phyloP scores from a whole-genome alignment of 2,329 filamentous ascomycete genomes.

The Thielaviopsis euricoi region DNA sequence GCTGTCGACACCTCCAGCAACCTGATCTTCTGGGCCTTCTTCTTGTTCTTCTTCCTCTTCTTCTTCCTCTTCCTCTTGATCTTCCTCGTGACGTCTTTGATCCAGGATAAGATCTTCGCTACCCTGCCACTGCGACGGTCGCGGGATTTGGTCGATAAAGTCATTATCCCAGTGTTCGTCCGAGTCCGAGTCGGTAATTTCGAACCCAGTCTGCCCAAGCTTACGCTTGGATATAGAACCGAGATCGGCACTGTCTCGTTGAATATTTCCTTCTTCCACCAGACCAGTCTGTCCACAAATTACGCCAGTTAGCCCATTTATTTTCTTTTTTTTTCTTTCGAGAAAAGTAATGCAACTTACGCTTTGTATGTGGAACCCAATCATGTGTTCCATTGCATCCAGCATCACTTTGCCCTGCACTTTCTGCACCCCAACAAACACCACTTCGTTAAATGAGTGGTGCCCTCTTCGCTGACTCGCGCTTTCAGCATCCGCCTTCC shows the following conservation, averaged over 20 bases:
- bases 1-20: no score
- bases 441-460: constrained; percentile 5
- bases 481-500: constrained; percentile 17
- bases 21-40: constrained; percentile 1
- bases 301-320: neutral
- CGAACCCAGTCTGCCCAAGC: constrained; percentile 24
- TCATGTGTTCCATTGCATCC: constrained; percentile 25
- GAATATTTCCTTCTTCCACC: constrained; percentile 14
- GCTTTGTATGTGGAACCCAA: constrained; percentile 31
- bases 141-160: constrained; percentile 40
- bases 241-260: neutral
- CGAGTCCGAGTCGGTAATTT: constrained; percentile 44
- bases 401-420: constrained; percentile 33
- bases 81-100: constrained; percentile 22
- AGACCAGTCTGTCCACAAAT: constrained; percentile 6
- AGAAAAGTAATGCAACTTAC: constrained; percentile 21
- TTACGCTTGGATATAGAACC: constrained; percentile 40
- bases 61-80: constrained; percentile 14
- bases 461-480: neutral
- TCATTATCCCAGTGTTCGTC: constrained; percentile 54
- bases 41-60: constrained; percentile 14
- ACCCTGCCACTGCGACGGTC: constrained; percentile 51
- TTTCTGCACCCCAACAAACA: constrained; percentile 40
- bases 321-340: neutral
- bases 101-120: constrained; percentile 46